Percentiles rank a stretch among this genome's conserved stretches.
Conservation (phyloP, 805 yeast genomes). For the Debaryomyces hansenii region DNA sequence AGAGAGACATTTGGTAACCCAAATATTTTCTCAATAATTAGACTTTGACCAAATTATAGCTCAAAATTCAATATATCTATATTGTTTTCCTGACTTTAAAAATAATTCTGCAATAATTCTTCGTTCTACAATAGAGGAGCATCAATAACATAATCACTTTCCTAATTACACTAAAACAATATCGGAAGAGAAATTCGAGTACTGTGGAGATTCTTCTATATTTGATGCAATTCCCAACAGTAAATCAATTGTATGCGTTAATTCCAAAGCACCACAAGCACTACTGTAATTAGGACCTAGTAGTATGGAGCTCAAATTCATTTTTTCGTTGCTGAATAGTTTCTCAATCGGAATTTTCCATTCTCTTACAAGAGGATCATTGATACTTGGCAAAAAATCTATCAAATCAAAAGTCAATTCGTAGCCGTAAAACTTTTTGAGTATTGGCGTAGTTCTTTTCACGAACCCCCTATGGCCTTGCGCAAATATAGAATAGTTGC, state of each 20-base stretch:
- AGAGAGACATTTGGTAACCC: no score
- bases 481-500: background rate
- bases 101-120: no score
- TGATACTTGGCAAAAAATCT: conserved; percentile 1
- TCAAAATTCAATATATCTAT: no score
- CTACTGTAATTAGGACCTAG: background rate
- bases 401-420: conserved; percentile 1
- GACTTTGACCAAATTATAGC: no score
- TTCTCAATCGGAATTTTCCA: conserved; percentile 2
- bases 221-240: conserved; percentile 1
- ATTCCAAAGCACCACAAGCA: background rate
- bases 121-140: no score
- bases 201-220: background rate
- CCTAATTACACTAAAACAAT: no score
- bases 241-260: background rate
- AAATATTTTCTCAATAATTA: no score
- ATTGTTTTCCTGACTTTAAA: no score
- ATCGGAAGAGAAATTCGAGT: background rate
- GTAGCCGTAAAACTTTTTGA: background rate
- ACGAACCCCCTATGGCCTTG: background rate
- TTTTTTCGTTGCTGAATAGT: background rate
- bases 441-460: background rate
- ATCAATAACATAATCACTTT: no score
- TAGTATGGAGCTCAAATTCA: background rate
- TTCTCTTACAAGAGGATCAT: conserved; percentile 2